These are phyloP conservation scores for Pholiota conissans DNA, from an alignment of 768 basidiomycete species.

Conservation along the genomic window DNA sequence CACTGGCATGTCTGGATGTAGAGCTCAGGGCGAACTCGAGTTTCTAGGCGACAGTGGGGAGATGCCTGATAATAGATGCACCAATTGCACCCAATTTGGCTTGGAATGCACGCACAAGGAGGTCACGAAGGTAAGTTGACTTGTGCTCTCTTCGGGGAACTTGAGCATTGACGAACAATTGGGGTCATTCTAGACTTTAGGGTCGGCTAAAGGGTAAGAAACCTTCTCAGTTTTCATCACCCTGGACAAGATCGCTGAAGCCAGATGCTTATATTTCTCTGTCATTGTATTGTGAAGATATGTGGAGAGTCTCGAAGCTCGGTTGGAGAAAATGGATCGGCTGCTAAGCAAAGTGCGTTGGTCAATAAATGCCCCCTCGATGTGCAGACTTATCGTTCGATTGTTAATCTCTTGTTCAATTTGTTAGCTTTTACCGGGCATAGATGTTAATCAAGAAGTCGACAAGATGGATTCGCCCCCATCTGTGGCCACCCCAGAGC, in stretches of 20 bases:
- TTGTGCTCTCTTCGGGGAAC: not conserved
- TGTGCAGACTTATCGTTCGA: not conserved
- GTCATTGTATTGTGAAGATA: slow-evolving; percentile 39
- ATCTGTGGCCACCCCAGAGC: slow-evolving; percentile 27
- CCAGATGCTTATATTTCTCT: not conserved
- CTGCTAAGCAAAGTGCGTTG: slow-evolving; percentile 50
- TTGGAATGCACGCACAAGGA: slow-evolving; percentile 69
- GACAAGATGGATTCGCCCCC: slow-evolving; percentile 40
- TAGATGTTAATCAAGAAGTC: slow-evolving; percentile 62
- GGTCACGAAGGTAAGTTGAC: slow-evolving; percentile 57
- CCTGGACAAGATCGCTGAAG: not conserved
- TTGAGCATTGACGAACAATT: not conserved
- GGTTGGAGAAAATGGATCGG: slow-evolving; percentile 65
- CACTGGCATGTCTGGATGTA: not conserved
- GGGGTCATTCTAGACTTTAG: slow-evolving; percentile 41
- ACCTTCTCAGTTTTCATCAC: not conserved
- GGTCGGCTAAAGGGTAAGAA: slow-evolving; percentile 61
- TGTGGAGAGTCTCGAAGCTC: slow-evolving; percentile 60
- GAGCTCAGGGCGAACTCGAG: slow-evolving; percentile 11
- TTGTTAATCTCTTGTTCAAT: not conserved
- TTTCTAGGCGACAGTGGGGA: slow-evolving; percentile 65
- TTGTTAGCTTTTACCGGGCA: slow-evolving; percentile 45
- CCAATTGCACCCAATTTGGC: slow-evolving; percentile 59
- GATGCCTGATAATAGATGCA: slow-evolving; percentile 61
- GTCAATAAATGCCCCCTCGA: not conserved